Evolutionary conservation across 306 rosid genomes (phyloP).

Genomic region (Prunus salicina): DNA sequence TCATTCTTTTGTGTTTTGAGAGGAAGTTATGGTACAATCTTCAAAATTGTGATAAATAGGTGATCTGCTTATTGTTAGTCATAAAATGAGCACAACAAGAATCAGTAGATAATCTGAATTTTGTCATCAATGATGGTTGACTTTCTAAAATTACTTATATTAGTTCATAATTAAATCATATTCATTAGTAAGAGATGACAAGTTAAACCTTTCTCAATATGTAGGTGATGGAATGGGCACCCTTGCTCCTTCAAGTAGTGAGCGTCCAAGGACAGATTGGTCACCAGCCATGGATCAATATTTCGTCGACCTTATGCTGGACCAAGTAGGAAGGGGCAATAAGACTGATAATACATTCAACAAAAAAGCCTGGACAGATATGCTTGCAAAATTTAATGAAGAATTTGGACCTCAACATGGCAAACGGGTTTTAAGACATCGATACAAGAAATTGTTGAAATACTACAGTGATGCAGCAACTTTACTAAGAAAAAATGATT

Average conservation of each 20-base stretch:
- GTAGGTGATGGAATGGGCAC: slow-evolving; percentile 49
- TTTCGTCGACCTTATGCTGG: slow-evolving; percentile 70
- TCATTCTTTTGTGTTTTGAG: neutral
- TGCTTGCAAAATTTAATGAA: slow-evolving; percentile 55
- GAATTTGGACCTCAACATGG: slow-evolving; percentile 62
- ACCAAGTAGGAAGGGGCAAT: slow-evolving; percentile 63
- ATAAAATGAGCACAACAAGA: neutral
- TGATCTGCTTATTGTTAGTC: neutral
- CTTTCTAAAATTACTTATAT: neutral
- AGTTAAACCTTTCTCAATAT: slow-evolving; percentile 10
- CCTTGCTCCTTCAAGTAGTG: slow-evolving; percentile 40
- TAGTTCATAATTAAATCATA: neutral
- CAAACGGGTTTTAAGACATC: slow-evolving; percentile 60
- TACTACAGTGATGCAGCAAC: slow-evolving; percentile 48
- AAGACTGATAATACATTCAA: slow-evolving; percentile 43
- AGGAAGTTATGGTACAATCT: neutral
- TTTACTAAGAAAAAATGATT: slow-evolving; percentile 51
- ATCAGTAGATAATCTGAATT: neutral
- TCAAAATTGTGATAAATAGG: neutral
- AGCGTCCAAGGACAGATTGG: slow-evolving; percentile 62
- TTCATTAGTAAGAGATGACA: neutral
- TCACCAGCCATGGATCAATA: slow-evolving; percentile 60
- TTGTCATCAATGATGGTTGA: neutral
- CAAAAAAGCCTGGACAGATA: slow-evolving; percentile 68
- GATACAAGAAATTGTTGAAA: slow-evolving; percentile 64